phyloP scores from a whole-genome alignment of 2,329 filamentous ascomycete species.

The Arthrobotrys iridis region DNA sequence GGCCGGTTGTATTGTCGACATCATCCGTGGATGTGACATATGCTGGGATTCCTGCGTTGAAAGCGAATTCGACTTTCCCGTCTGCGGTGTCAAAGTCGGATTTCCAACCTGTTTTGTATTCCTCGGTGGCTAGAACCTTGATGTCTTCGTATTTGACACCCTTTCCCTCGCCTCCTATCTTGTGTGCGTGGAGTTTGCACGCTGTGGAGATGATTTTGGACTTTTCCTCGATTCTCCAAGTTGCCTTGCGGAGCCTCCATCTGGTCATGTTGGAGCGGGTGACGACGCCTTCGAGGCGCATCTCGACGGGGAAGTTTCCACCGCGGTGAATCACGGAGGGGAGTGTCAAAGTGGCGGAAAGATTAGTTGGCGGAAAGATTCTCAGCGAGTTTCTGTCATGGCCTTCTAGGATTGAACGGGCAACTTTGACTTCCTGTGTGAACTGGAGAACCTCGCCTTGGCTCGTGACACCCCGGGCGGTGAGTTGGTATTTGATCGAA shows the following conservation, averaged over 20 bases:
- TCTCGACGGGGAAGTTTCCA: slow-evolving; percentile 78
- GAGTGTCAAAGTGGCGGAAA: slow-evolving; percentile 84
- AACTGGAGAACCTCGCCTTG: slow-evolving; percentile 73
- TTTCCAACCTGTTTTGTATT: slow-evolving; percentile 91
- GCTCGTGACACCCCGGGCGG: slow-evolving; percentile 72
- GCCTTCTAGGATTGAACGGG: slow-evolving; percentile 81
- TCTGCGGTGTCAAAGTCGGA: slow-evolving; percentile 74
- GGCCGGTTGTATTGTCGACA: slow-evolving; percentile 76
- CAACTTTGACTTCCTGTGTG: slow-evolving; percentile 75
- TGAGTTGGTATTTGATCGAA: slow-evolving; percentile 80
- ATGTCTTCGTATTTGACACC: slow-evolving; percentile 78
- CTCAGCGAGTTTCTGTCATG: slow-evolving; percentile 87
- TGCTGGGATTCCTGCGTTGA: slow-evolving; percentile 72
- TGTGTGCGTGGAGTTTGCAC: slow-evolving; percentile 78
- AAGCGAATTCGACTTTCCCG: slow-evolving; percentile 84
- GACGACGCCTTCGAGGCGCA: slow-evolving; percentile 87
- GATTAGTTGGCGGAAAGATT: slow-evolving; percentile 94
- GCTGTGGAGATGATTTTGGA: slow-evolving; percentile 81
- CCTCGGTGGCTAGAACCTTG: slow-evolving; percentile 80
- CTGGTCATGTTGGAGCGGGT: slow-evolving; percentile 78
- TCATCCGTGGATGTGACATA: slow-evolving; percentile 78
- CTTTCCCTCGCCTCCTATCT: slow-evolving; percentile 73
- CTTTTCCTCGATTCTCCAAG: slow-evolving; percentile 91
- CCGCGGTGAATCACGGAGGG: slow-evolving; percentile 86
- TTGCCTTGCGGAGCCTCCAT: slow-evolving; percentile 90